These are phyloP conservation scores for Sphaerosporella brunnea DNA, from an alignment of 495 filamentous ascomycete genomes.

Conservation along the genomic window DNA sequence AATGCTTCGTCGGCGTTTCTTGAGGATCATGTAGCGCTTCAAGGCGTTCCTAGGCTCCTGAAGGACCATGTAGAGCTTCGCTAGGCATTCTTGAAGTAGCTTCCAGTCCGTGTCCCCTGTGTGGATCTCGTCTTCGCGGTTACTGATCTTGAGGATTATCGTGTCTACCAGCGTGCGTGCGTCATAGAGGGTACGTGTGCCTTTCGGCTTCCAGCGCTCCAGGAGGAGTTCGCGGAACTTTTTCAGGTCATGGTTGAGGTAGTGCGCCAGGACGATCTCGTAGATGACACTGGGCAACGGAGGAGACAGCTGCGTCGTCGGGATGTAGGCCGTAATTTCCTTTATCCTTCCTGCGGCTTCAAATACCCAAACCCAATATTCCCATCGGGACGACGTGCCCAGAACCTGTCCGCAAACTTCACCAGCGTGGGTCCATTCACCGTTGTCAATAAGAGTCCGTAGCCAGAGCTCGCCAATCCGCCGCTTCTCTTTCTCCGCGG, in stretches of 20 bases:
- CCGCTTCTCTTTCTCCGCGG: constrained; percentile 74
- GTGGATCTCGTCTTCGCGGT: constrained; percentile 44
- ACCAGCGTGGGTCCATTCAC: constrained; percentile 62
- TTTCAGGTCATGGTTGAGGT: constrained; percentile 50
- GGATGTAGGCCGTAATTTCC: constrained; percentile 74
- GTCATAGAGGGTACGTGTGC: constrained; percentile 42
- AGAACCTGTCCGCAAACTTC: constrained; percentile 64
- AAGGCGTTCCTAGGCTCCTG: constrained; percentile 68
- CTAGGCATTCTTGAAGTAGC: constrained; percentile 63
- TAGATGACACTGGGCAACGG: constrained; percentile 69
- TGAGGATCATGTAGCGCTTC: constrained; percentile 67
- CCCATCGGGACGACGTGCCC: constrained; percentile 63
- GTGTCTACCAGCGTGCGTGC: constrained; percentile 46
- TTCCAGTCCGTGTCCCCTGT: constrained; percentile 39
- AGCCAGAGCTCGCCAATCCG: constrained; percentile 87
- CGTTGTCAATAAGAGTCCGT: constrained; percentile 53
- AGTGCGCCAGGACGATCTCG: constrained; percentile 70
- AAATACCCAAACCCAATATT: constrained; percentile 85
- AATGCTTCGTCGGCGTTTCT: constrained; percentile 85
- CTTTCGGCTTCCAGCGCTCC: constrained; percentile 62
- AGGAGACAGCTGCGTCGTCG: constrained; percentile 52
- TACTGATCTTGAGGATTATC: constrained; percentile 58
- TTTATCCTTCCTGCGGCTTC: constrained; percentile 67
- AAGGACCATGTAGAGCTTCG: constrained; percentile 61
- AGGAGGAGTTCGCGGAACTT: constrained; percentile 55